Conservation (phyloP, 140 eudicot genomes). For the Flaveria floridana region DNA sequence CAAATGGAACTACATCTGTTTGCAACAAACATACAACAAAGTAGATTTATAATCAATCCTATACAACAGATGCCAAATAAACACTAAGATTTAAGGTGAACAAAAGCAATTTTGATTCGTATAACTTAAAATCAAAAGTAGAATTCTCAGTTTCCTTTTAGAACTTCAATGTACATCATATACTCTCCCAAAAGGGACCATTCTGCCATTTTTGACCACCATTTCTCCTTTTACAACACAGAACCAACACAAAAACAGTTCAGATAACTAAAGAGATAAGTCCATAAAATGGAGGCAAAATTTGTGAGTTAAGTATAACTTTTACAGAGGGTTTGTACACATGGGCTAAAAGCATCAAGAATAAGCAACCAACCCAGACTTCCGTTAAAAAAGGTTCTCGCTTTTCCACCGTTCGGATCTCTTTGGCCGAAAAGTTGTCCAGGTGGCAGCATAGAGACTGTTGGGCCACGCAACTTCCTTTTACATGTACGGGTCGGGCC, state of each 20-base stretch:
- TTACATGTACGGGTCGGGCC: constrained; percentile 13
- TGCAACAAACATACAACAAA: background rate
- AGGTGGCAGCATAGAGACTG: background rate
- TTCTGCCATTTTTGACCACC: constrained; percentile 30
- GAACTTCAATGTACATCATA: constrained; percentile 34
- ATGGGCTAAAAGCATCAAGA: constrained; percentile 34
- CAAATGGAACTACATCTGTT: background rate
- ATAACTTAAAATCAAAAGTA: constrained; percentile 16
- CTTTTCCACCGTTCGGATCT: background rate
- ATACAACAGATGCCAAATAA: constrained; percentile 1
- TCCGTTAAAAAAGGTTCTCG: constrained; percentile 21
- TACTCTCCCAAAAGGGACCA: constrained; percentile 30
- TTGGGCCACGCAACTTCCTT: constrained; percentile 2
- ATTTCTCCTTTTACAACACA: constrained; percentile 27
- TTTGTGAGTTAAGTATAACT: constrained; percentile 34
- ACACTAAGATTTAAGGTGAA: constrained; percentile 8
- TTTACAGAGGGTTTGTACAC: constrained; percentile 40
- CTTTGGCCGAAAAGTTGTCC: background rate
- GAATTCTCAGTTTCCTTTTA: constrained; percentile 18
- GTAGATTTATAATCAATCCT: background rate
- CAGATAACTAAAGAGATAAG: constrained; percentile 23
- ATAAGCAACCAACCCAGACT: constrained; percentile 25
- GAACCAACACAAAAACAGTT: constrained; percentile 27
- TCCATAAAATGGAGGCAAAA: constrained; percentile 31
- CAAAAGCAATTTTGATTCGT: background rate